Conservation (phyloP, 768 basidiomycete species). For the Collybia nuda region DNA sequence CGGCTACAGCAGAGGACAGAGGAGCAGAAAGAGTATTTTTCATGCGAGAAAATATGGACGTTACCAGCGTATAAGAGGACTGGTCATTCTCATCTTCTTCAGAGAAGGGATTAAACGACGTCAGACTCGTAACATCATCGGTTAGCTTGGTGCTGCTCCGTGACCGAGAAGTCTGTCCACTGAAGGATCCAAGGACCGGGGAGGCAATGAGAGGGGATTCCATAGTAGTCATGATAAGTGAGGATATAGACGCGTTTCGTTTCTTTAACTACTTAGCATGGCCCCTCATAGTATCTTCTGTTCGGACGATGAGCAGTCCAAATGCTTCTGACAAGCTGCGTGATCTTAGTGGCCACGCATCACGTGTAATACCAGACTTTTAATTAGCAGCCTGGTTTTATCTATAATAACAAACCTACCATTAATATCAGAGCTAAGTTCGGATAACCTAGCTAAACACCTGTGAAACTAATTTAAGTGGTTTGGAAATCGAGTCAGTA, state of each 20-base stretch:
- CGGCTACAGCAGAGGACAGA: slow-evolving; percentile 50
- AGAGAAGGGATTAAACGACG: slow-evolving; percentile 90
- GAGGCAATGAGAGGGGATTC: slow-evolving; percentile 29
- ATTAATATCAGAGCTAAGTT: no score
- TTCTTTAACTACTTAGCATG: slow-evolving; percentile 2
- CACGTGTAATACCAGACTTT: no score
- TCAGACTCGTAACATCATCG: slow-evolving; percentile 70
- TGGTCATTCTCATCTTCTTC: slow-evolving; percentile 91
- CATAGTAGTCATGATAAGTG: slow-evolving; percentile 18
- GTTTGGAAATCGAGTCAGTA: no score
- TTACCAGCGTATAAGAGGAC: slow-evolving; percentile 81
- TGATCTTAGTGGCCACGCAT: no score
- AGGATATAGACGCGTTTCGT: neutral
- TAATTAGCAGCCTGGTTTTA: no score
- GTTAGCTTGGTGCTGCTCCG: slow-evolving; percentile 59
- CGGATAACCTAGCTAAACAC: no score
- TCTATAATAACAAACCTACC: no score
- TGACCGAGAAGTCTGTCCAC: slow-evolving; percentile 53
- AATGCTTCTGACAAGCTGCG: slow-evolving; percentile 1
- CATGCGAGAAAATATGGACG: slow-evolving; percentile 78
- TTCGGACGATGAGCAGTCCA: neutral
- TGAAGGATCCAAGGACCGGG: slow-evolving; percentile 32
- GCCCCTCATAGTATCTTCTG: neutral
- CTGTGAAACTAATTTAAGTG: no score
- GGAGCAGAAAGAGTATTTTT: slow-evolving; percentile 77